Conservation (phyloP, 176 grass and related monocot species). For the Avena insularis region DNA sequence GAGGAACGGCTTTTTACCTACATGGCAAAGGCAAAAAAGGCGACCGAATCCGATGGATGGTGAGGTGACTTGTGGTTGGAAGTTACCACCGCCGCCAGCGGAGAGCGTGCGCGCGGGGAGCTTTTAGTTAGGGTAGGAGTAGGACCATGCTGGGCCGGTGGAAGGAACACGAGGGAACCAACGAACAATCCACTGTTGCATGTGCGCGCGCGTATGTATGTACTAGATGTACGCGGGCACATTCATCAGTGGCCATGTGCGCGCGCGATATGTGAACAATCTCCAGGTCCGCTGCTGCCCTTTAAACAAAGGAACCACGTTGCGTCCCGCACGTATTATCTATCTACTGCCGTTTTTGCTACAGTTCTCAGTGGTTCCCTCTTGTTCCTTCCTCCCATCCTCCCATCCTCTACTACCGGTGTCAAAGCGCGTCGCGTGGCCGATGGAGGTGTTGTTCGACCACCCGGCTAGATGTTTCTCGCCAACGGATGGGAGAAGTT, state of each 20-base stretch:
- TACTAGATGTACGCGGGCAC: too few species aligned
- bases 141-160: not conserved
- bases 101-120: not conserved
- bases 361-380: not conserved
- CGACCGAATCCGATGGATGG: slow-evolving; percentile 7
- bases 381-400: too few species aligned
- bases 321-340: not conserved
- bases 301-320: slow-evolving; percentile 27
- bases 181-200: slow-evolving; percentile 6
- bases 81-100: not conserved
- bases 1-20: not conserved
- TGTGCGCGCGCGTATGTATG: not conserved
- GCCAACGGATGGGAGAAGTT: too few species aligned
- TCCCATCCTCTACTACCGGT: too few species aligned
- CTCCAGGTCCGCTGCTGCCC: not conserved
- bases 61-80: slow-evolving; percentile 14
- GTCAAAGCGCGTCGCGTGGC: too few species aligned
- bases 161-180: not conserved
- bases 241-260: slow-evolving; percentile 7
- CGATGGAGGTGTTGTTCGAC: too few species aligned
- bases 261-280: not conserved
- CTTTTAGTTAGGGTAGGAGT: not conserved
- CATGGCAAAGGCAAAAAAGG: not conserved
- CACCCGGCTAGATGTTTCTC: too few species aligned
- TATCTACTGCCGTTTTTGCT: slow-evolving; percentile 2